A percentile compares a stretch with the other conserved stretches of the same genome.
Evolutionary conservation across 2,329 filamentous ascomycete genomes (phyloP).

Genomic region (Chrysoporthe puriensis): DNA sequence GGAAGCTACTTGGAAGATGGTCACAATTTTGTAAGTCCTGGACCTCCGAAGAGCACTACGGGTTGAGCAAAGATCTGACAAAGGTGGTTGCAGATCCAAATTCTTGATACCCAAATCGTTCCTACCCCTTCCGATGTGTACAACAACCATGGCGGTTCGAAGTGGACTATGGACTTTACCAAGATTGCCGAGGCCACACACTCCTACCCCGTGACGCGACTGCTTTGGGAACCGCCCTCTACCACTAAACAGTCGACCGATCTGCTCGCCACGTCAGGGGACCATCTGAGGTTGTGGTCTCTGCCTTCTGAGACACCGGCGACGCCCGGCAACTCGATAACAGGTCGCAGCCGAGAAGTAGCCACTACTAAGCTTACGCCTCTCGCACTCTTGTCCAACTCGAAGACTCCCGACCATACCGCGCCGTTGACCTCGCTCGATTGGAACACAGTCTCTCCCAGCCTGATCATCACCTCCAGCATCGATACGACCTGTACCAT

Average conservation of each 20-base stretch:
- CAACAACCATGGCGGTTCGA: constrained; percentile 65
- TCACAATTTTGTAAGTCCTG: constrained; percentile 82
- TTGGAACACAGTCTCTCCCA: constrained; percentile 97
- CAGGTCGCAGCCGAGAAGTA: constrained; percentile 62
- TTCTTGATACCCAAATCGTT: constrained; percentile 82
- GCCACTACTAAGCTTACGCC: constrained; percentile 82
- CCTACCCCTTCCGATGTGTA: constrained; percentile 72
- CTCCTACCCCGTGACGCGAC: constrained; percentile 93
- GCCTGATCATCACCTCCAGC: constrained; percentile 96
- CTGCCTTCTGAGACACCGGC: constrained; percentile 70
- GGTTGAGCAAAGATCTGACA: not conserved
- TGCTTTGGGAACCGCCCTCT: constrained; percentile 94
- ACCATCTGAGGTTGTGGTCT: constrained; percentile 93
- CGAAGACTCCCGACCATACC: constrained; percentile 97
- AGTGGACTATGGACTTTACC: constrained; percentile 83
- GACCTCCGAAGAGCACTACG: no score
- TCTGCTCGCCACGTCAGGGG: constrained; percentile 90
- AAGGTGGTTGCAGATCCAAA: constrained; percentile 75
- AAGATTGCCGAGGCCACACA: constrained; percentile 96
- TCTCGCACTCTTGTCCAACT: constrained; percentile 91
- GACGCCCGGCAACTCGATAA: constrained; percentile 68
- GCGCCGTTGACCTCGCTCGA: constrained; percentile 94
- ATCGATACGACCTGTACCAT: constrained; percentile 99
- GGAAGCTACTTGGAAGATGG: constrained; percentile 97
- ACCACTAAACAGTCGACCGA: constrained; percentile 95